A percentile compares a stretch with the other conserved stretches of the same genome.
These are phyloP conservation scores for Chytriomyces confervae DNA, from an alignment of 192 early-diverging fungal species.

Conservation along the genomic window DNA sequence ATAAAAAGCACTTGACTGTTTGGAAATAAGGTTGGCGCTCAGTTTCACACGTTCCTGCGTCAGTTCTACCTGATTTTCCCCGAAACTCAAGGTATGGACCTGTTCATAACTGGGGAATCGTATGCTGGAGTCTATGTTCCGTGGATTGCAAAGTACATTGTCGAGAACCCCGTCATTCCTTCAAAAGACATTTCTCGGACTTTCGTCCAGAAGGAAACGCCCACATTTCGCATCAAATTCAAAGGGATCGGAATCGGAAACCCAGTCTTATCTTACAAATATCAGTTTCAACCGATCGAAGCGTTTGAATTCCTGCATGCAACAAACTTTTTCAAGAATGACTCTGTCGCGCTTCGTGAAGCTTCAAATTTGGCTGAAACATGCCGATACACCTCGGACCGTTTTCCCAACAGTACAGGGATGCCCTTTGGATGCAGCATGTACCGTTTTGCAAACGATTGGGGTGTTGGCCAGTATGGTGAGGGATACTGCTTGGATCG, in stretches of 20 bases:
- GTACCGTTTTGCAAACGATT: conserved; percentile 17
- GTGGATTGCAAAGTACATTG: neutral
- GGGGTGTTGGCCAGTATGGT: neutral
- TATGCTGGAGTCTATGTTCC: neutral
- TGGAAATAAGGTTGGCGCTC: neutral
- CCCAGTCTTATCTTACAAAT: conserved; percentile 45
- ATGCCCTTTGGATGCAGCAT: conserved; percentile 9
- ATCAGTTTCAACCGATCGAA: conserved; percentile 38
- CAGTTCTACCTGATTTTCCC: conserved; percentile 55
- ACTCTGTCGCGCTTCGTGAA: conserved; percentile 22
- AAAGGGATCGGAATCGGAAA: conserved; percentile 59
- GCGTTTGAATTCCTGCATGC: conserved; percentile 40
- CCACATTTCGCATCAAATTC: conserved; percentile 37
- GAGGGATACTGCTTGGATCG: conserved; percentile 7
- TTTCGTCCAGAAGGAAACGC: neutral
- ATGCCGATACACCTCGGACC: neutral
- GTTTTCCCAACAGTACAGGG: neutral
- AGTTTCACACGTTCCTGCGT: conserved; percentile 20
- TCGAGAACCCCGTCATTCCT: conserved; percentile 1
- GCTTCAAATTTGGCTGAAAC: conserved; percentile 4
- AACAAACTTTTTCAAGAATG: conserved; percentile 9
- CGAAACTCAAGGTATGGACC: conserved; percentile 53
- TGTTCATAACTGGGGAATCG: conserved; percentile 60
- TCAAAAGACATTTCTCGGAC: neutral
- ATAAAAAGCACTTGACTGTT: neutral